Conservation (phyloP, 2,329 filamentous ascomycete genomes). For the Pyrenophora graminea region DNA sequence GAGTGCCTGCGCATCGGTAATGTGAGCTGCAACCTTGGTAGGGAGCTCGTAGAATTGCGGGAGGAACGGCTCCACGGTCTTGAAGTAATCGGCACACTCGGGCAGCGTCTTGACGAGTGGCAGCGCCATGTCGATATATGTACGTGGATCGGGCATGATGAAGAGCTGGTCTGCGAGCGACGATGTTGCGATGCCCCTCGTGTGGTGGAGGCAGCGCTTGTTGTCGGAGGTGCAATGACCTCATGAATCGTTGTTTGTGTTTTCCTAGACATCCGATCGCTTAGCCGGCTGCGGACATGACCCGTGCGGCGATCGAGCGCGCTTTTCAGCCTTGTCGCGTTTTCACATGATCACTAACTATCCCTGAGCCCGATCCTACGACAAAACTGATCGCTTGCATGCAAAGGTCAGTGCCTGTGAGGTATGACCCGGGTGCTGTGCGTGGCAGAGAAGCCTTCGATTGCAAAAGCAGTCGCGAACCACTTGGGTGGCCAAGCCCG, state of each 20-base stretch:
- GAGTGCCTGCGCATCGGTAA: slow-evolving; percentile 65
- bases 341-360: slow-evolving; percentile 39
- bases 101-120: slow-evolving; percentile 70
- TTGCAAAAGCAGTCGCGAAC: slow-evolving; percentile 88
- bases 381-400: slow-evolving; percentile 1
- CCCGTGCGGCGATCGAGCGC: slow-evolving; percentile 25
- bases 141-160: slow-evolving; percentile 51
- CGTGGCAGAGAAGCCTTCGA: slow-evolving; percentile 88
- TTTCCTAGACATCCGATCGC: slow-evolving; percentile 9
- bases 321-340: slow-evolving; percentile 35
- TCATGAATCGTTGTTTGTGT: slow-evolving; percentile 30
- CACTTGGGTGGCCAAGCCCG: slow-evolving; percentile 82
- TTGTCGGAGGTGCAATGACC: slow-evolving; percentile 24
- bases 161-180: neutral
- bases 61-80: slow-evolving; percentile 77
- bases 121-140: slow-evolving; percentile 54
- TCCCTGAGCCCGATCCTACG: neutral
- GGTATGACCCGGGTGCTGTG: slow-evolving; percentile 66
- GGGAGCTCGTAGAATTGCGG: slow-evolving; percentile 61
- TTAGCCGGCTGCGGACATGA: slow-evolving; percentile 9
- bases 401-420: slow-evolving; percentile 2
- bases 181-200: slow-evolving; percentile 5
- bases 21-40: slow-evolving; percentile 56
- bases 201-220: slow-evolving; percentile 1
- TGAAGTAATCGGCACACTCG: slow-evolving; percentile 76